Evolutionary conservation across 305 asterid genomes (phyloP), one percentile per base, ranked within the genome.

Genomic region (Ruellia speciosa): DNA sequence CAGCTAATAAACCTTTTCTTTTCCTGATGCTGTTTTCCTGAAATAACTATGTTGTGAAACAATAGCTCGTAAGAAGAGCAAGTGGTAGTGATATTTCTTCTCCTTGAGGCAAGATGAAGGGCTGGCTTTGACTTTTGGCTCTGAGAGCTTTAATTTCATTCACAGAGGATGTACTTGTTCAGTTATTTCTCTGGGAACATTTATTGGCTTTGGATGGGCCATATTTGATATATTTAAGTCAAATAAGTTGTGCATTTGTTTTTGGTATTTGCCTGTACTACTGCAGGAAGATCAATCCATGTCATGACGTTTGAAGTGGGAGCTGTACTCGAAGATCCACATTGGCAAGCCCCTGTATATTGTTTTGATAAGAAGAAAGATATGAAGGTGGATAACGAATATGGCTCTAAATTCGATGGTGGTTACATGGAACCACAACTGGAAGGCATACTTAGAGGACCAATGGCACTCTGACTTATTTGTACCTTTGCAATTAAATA

Each of bases 271-370:
- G 12, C 0, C 3, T 1, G 46, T 9, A 57, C 55, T 59, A 66
- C 67, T 69, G 67, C 85, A 89, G 96, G 96, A 60, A 79, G 93
- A 66, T 67, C 88, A 18, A 77, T 83, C 73, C 90, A 84, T 47
- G 94, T 90, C 3, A 84, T 90, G 96, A 82, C 90, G n/a, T 90
- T 87, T 71, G 96, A 87, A 59, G 96, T 84, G 46, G 97, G 97
- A 60, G 88, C 87, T 58, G 87, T 74, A 64, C 95, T 90, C 37
- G 94, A 90, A 59, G 95, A 90, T 58, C 66, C 70, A 20, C 64
- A 76, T 54, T 90, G 94, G 96, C 96, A 84, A 75, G 84, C 96
- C 33, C 95, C 97, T 37, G 71, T 62, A 7, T 79, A 82, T 59
- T 88, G 90, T 73, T 88, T 85, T 51, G 77, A 73, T 48, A 60